Conservation (phyloP, 1,139 yeast species). For the Pichia sp. region DNA sequence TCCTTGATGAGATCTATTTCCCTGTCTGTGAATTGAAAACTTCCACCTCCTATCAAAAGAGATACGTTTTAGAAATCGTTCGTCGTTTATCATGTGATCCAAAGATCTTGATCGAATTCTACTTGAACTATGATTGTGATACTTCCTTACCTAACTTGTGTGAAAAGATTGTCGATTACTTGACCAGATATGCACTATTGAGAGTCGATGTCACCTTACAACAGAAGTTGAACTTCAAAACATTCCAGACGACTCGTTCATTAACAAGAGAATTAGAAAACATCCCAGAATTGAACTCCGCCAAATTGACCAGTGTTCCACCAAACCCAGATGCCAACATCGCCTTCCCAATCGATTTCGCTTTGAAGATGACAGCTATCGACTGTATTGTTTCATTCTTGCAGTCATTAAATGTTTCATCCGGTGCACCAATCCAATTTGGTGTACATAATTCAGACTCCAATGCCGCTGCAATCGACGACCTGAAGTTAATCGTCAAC, state of each 20-base stretch:
- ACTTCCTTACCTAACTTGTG: constrained; percentile 79
- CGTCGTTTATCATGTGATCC: constrained; percentile 87
- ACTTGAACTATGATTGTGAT: constrained; percentile 95
- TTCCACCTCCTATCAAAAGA: constrained; percentile 89
- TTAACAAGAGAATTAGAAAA: constrained; percentile 74
- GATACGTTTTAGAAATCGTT: constrained; percentile 76
- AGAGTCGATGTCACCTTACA: constrained; percentile 63
- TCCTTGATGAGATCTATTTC: constrained; percentile 89
- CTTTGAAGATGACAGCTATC: constrained; percentile 78
- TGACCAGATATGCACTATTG: constrained; percentile 70
- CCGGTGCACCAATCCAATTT: constrained; percentile 46
- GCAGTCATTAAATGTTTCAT: constrained; percentile 83
- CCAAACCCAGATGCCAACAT: constrained; percentile 57
- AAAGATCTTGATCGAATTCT: constrained; percentile 85
- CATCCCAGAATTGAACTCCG: constrained; percentile 74
- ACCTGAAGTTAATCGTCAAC: constrained; percentile 12
- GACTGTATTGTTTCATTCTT: constrained; percentile 81
- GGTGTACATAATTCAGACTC: constrained; percentile 3
- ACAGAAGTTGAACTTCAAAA: constrained; percentile 67
- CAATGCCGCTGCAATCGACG: constrained; percentile 7
- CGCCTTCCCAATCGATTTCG: constrained; percentile 74
- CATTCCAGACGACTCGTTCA: constrained; percentile 56
- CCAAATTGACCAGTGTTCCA: constrained; percentile 58
- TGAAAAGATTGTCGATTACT: constrained; percentile 75
- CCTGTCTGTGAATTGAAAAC: constrained; percentile 93